These are phyloP conservation scores for Sideroxylon spinosum DNA, from an alignment of 179 eudicot species.

Conservation along the genomic window DNA sequence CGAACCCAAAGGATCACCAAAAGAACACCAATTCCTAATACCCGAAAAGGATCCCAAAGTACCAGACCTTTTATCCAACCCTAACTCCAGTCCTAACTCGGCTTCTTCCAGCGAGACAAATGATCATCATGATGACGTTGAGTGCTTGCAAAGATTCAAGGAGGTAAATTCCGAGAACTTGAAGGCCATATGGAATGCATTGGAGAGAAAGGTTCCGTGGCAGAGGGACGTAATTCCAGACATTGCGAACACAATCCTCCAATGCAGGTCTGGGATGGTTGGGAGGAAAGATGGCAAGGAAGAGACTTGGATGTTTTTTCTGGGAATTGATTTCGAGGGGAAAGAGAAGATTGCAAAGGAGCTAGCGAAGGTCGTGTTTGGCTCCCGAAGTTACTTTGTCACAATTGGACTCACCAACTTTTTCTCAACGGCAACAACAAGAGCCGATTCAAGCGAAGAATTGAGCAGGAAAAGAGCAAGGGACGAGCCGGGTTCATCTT, in stretches of 20 bases:
- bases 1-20: constrained; percentile 31
- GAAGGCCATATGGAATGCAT: constrained; percentile 37
- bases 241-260: constrained; percentile 45
- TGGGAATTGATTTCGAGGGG: constrained; percentile 52
- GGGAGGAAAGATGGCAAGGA: constrained; percentile 27
- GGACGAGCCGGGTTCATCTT: constrained; percentile 35
- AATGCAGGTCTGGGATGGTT: constrained; percentile 44
- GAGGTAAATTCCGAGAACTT: constrained; percentile 45
- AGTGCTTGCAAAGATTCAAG: constrained; percentile 31
- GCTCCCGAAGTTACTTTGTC: constrained; percentile 36
- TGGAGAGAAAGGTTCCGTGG: constrained; percentile 69
- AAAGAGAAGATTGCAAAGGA: constrained; percentile 49
- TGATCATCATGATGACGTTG: constrained; percentile 41
- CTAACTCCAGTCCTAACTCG: constrained; percentile 65
- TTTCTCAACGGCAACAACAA: constrained; percentile 22
- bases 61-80: constrained; percentile 59
- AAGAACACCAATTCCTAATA: constrained; percentile 37
- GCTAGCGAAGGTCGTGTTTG: constrained; percentile 56
- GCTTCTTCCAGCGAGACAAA: constrained; percentile 67
- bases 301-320: constrained; percentile 67
- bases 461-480: constrained; percentile 50
- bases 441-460: constrained; percentile 47
- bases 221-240: constrained; percentile 59
- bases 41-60: constrained; percentile 23
- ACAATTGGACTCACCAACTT: constrained; percentile 41